Evolutionary conservation across 73 alveolate species (phyloP).

Genomic region (Durusdinium trenchii): DNA sequence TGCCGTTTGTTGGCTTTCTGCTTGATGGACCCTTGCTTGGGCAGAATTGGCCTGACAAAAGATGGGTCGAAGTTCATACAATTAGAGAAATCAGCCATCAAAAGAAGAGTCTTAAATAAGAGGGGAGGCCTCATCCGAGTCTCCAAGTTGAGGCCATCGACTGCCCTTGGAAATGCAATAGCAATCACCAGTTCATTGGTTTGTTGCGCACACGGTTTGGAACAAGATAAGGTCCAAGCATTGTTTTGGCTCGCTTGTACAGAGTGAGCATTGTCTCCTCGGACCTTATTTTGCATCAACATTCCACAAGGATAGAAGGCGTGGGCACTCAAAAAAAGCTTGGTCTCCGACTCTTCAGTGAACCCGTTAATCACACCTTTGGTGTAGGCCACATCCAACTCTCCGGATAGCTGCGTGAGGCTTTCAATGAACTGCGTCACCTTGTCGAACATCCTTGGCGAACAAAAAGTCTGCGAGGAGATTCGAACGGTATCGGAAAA

Average conservation of each 20-base stretch:
- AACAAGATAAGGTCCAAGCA: not conserved
- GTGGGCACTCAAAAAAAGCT: not conserved
- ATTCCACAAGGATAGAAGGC: not conserved
- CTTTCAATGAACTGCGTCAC: no score
- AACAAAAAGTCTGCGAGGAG: no score
- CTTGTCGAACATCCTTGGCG: no score
- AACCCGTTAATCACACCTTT: no score
- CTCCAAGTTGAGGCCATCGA: not conserved
- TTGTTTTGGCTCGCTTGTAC: not conserved
- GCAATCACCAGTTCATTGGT: not conserved
- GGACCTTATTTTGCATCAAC: not conserved
- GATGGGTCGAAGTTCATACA: not conserved
- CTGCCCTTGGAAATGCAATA: not conserved
- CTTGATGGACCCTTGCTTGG: not conserved
- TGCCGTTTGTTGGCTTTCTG: not conserved
- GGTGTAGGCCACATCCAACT: no score
- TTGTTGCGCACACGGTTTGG: no score
- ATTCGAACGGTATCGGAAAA: no score
- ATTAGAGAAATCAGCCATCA: not conserved
- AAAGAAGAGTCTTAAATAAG: not conserved
- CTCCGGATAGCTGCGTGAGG: no score
- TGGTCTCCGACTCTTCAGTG: not conserved
- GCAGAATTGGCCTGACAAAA: constrained; percentile 10
- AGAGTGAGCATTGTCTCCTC: not conserved
- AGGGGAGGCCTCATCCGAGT: constrained; percentile 2